A percentile compares a stretch with the other conserved stretches of the same genome.
Conservation (phyloP, 2,329 filamentous ascomycete genomes). For the Lizonia empirigonia region DNA sequence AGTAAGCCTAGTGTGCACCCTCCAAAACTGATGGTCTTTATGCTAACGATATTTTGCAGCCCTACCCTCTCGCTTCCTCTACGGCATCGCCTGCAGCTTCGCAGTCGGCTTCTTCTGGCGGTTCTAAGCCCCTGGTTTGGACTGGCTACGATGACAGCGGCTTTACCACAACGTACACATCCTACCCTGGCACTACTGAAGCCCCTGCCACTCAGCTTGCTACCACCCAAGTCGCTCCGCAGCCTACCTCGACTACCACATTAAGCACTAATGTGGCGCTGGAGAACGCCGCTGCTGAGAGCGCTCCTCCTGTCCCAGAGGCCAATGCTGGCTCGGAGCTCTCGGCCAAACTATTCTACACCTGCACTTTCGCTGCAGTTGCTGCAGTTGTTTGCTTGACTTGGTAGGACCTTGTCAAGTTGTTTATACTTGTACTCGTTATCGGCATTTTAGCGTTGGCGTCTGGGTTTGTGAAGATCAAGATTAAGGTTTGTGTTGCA, state of each 20-base stretch:
- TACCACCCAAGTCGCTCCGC: conserved; percentile 2
- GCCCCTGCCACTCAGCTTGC: conserved; percentile 9
- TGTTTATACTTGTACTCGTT: conserved; percentile 1
- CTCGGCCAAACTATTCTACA: not conserved
- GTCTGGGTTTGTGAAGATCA: conserved; percentile 7
- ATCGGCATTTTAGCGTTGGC: conserved; percentile 8
- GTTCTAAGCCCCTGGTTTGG: conserved; percentile 44
- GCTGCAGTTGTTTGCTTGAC: not conserved
- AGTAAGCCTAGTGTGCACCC: conserved; percentile 58
- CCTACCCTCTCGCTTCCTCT: conserved; percentile 59
- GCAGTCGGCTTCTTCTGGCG: conserved; percentile 37
- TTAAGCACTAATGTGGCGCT: conserved; percentile 1
- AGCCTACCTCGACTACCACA: conserved; percentile 6
- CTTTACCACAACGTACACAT: conserved; percentile 56
- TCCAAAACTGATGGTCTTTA: not conserved
- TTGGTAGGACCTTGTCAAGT: conserved; percentile 1
- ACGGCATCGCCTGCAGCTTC: conserved; percentile 55
- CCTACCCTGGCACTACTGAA: conserved; percentile 22
- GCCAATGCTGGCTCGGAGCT: conserved; percentile 1
- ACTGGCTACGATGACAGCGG: conserved; percentile 57
- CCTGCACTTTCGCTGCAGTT: not conserved
- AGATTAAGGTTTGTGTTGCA: conserved; percentile 8
- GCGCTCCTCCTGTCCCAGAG: conserved; percentile 10
- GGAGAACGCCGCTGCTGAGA: conserved; percentile 19
- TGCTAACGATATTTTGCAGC: conserved; percentile 47